These are phyloP conservation scores for Dryas integrifolia DNA, from an alignment of 331 rosid genomes.

Conservation along the genomic window DNA sequence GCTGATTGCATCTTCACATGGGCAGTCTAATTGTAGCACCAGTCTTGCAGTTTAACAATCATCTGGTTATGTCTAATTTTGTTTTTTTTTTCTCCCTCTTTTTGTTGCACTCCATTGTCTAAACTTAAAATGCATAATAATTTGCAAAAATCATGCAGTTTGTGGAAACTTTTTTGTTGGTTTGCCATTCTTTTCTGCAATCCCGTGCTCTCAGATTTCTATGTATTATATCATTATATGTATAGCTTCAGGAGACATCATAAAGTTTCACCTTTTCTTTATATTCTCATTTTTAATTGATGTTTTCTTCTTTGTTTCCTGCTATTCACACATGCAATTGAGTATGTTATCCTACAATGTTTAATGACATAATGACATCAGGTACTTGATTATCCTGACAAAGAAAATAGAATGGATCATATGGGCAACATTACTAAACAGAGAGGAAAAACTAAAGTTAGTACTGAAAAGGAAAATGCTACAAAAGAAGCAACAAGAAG, in stretches of 20 bases:
- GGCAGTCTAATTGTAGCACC: neutral
- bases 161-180: neutral
- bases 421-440: conserved; percentile 30
- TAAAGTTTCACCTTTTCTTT: neutral
- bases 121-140: neutral
- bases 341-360: neutral
- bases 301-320: neutral
- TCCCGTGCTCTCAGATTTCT: neutral
- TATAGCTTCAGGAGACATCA: neutral
- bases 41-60: neutral
- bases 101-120: neutral
- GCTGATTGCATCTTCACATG: neutral
- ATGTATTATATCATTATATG: conserved; percentile 7
- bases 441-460: conserved; percentile 33
- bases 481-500: conserved; percentile 38
- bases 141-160: neutral
- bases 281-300: neutral
- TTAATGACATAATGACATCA: conserved; percentile 13
- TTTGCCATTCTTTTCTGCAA: neutral
- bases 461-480: conserved; percentile 29
- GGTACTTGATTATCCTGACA: conserved; percentile 36
- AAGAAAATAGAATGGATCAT: conserved; percentile 44
- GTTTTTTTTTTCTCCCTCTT: neutral
- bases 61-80: neutral
- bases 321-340: neutral